phyloP scores from a whole-genome alignment of 805 yeast species.

The Wickerhamiella slavikovae region DNA sequence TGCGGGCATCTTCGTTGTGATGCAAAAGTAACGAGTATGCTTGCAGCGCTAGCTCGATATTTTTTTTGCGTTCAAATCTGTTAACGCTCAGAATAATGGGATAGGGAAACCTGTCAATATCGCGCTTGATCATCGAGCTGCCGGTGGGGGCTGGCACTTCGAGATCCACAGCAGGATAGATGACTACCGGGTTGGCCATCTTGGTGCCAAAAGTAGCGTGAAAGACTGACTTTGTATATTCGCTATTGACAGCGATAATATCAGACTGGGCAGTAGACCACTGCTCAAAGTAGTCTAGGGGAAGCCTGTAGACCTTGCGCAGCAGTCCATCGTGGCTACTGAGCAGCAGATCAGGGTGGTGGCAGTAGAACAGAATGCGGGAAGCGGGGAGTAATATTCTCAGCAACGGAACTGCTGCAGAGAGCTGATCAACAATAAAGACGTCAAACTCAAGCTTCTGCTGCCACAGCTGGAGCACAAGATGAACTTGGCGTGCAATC shows the following conservation, averaged over 20 bases:
- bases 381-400: conserved; percentile 18
- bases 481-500: conserved; percentile 56
- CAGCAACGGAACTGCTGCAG: conserved; percentile 63
- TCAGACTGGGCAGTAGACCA: conserved; percentile 62
- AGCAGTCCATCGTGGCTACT: conserved; percentile 35
- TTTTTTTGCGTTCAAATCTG: conserved; percentile 75
- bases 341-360: conserved; percentile 78
- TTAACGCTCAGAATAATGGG: conserved; percentile 53
- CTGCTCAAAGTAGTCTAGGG: conserved; percentile 74
- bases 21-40: conserved; percentile 32
- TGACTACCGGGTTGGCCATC: conserved; percentile 26
- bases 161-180: conserved; percentile 62
- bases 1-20: conserved; percentile 16
- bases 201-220: conserved; percentile 32
- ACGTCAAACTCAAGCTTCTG: conserved; percentile 37
- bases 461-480: conserved; percentile 27
- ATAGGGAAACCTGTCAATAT: conserved; percentile 3
- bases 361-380: conserved; percentile 71
- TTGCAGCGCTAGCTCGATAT: conserved; percentile 54
- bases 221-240: conserved; percentile 58
- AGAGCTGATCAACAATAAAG: conserved; percentile 71
- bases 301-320: conserved; percentile 49
- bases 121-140: conserved; percentile 1
- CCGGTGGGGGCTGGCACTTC: conserved; percentile 1
- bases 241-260: conserved; percentile 66